Percentiles rank a stretch among this genome's conserved stretches.
phyloP scores from a whole-genome alignment of 78 protist species.

The Chrysochromulina tobinii region DNA sequence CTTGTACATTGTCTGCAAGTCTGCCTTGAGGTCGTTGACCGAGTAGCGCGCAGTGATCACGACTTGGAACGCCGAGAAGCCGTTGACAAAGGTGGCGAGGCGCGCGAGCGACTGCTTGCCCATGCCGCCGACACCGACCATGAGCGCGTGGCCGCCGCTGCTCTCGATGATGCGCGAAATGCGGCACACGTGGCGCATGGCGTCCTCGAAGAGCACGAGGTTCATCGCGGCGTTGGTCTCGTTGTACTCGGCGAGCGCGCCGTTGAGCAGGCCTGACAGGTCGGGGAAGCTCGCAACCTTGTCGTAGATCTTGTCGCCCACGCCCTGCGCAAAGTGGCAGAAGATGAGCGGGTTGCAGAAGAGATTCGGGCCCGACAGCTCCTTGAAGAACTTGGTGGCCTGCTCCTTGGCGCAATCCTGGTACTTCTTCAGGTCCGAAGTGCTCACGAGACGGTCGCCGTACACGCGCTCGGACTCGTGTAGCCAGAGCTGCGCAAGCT shows the following conservation, averaged over 20 bases:
- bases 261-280: slow-evolving; percentile 19
- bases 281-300: background rate
- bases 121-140: slow-evolving; percentile 80
- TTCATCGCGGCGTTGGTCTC: slow-evolving; percentile 45
- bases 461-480: slow-evolving; percentile 59
- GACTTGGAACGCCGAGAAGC: slow-evolving; percentile 45
- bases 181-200: slow-evolving; percentile 64
- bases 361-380: slow-evolving; percentile 26
- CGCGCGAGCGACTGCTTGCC: slow-evolving; percentile 69
- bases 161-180: slow-evolving; percentile 62
- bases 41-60: slow-evolving; percentile 48
- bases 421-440: slow-evolving; percentile 28
- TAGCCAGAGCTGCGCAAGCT: slow-evolving; percentile 40
- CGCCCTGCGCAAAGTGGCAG: slow-evolving; percentile 40
- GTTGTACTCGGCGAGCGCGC: slow-evolving; percentile 54
- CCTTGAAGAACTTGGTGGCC: slow-evolving; percentile 48
- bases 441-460: slow-evolving; percentile 50
- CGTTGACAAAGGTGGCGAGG: slow-evolving; percentile 52
- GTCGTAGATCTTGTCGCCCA: slow-evolving; percentile 42
- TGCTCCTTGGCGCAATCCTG: slow-evolving; percentile 37
- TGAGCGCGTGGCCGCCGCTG: slow-evolving; percentile 65
- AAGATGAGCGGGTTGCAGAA: slow-evolving; percentile 45
- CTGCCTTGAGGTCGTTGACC: slow-evolving; percentile 56
- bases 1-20: slow-evolving; percentile 51
- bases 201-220: slow-evolving; percentile 76